A percentile compares a stretch with the other conserved stretches of the same genome.
Evolutionary conservation across 805 yeast genomes (phyloP).

Genomic region (Saturnispora zaruensis): DNA sequence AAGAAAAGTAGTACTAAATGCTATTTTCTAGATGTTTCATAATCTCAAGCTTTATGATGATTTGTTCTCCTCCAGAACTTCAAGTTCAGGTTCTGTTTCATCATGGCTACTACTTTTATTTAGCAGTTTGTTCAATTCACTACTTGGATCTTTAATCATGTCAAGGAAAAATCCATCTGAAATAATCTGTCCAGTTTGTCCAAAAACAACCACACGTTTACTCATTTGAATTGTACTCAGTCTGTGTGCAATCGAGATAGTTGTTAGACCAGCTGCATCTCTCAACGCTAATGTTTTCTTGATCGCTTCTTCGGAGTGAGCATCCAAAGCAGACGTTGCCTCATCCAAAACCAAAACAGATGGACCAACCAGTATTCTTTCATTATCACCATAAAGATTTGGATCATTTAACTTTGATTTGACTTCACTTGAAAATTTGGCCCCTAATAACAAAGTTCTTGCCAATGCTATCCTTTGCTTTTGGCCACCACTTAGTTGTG

Average conservation of each 20-base stretch:
- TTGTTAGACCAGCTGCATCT: constrained; percentile 50
- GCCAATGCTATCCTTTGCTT: constrained; percentile 90
- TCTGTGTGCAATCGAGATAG: constrained; percentile 87
- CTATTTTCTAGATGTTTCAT: background rate
- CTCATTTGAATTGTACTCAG: constrained; percentile 80
- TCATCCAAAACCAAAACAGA: constrained; percentile 80
- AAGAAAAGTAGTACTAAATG: background rate
- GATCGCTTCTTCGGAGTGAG: constrained; percentile 79
- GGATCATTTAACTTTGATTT: constrained; percentile 6
- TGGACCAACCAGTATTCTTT: constrained; percentile 40
- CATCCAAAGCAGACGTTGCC: constrained; percentile 90
- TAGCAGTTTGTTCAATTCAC: constrained; percentile 38
- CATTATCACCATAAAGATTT: constrained; percentile 18
- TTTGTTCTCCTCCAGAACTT: constrained; percentile 10
- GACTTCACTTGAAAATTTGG: constrained; percentile 14
- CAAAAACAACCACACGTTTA: constrained; percentile 68
- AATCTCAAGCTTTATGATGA: background rate
- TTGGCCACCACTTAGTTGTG: constrained; percentile 92
- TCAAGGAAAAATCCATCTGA: constrained; percentile 58
- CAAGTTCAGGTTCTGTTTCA: constrained; percentile 19
- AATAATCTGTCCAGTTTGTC: constrained; percentile 60
- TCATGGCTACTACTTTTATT: constrained; percentile 24
- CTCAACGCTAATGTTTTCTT: constrained; percentile 60
- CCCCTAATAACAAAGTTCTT: constrained; percentile 59
- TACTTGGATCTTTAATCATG: constrained; percentile 37